Percentiles rank a stretch among this genome's conserved stretches.
phyloP scores from a whole-genome alignment of 2,329 filamentous ascomycete genomes.

The Cytospora schulzeri region DNA sequence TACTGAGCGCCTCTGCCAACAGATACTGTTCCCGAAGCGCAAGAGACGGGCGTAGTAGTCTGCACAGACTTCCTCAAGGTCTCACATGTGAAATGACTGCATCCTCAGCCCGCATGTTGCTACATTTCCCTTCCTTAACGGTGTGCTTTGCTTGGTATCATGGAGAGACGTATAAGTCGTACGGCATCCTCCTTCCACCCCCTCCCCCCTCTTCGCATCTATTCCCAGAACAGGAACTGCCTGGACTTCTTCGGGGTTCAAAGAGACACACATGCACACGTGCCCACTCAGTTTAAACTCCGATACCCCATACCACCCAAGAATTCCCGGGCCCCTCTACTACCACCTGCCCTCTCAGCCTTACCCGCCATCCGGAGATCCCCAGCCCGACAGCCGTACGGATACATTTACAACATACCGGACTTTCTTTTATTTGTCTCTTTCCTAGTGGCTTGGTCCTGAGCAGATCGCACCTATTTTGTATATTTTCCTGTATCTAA shows the following conservation, averaged over 20 bases:
- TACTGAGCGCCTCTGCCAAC: not conserved
- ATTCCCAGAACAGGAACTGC: not conserved
- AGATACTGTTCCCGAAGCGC: not conserved
- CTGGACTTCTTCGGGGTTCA: not conserved
- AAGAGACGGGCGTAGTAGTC: not conserved
- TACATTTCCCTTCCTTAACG: not conserved
- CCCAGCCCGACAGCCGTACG: constrained; percentile 21
- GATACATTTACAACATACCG: not conserved
- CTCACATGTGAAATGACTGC: not conserved
- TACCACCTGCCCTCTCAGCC: not conserved
- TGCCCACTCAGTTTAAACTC: not conserved
- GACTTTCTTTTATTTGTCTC: not conserved
- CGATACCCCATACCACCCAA: not conserved
- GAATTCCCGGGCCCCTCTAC: not conserved
- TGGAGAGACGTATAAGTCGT: not conserved
- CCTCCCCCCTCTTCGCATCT: not conserved
- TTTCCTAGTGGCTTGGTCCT: not conserved
- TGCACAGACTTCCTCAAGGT: not conserved
- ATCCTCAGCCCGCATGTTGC: not conserved
- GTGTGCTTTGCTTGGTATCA: not conserved
- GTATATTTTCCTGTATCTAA: not conserved
- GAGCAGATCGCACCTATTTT: not conserved
- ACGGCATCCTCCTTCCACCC: not conserved
- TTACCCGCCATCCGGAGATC: constrained; percentile 21
- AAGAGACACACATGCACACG: too few relatives aligned